A percentile compares a stretch with the other conserved stretches of the same genome.
These are phyloP conservation scores for Syzygium syzygioides DNA, from an alignment of 441 rosid species.

Conservation along the genomic window DNA sequence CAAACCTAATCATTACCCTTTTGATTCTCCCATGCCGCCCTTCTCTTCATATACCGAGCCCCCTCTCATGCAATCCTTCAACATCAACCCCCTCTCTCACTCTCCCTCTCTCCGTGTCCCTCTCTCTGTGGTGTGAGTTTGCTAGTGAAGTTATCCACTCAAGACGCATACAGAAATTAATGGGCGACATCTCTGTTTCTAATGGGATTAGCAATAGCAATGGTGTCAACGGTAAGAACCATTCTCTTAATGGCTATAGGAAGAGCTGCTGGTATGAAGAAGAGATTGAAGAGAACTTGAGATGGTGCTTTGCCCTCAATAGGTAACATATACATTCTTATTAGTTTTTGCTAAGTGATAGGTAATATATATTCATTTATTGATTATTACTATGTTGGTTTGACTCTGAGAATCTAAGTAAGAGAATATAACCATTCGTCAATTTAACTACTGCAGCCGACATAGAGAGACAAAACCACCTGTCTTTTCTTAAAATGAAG, in stretches of 20 bases:
- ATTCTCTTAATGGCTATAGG: constrained; percentile 34
- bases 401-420: not conserved
- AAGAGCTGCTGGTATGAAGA: constrained; percentile 74
- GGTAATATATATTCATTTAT: not conserved
- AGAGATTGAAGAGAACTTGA: constrained; percentile 53
- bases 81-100: not conserved
- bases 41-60: constrained; percentile 25
- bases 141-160: not conserved
- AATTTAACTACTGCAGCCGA: not conserved
- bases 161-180: not conserved
- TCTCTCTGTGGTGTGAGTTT: not conserved
- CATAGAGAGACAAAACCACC: not conserved
- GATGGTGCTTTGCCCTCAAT: constrained; percentile 62
- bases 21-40: constrained; percentile 5
- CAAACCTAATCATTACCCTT: constrained; percentile 18
- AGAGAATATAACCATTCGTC: not conserved
- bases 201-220: constrained; percentile 24
- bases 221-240: constrained; percentile 27
- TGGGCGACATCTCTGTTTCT: constrained; percentile 45
- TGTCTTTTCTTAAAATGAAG: not conserved
- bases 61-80: not conserved
- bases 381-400: not conserved
- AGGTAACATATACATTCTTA: constrained; percentile 19
- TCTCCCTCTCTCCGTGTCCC: not conserved
- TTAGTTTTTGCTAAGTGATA: not conserved